These are phyloP conservation scores for Xylaria longipes DNA, from an alignment of 495 filamentous ascomycete species.

Conservation along the genomic window DNA sequence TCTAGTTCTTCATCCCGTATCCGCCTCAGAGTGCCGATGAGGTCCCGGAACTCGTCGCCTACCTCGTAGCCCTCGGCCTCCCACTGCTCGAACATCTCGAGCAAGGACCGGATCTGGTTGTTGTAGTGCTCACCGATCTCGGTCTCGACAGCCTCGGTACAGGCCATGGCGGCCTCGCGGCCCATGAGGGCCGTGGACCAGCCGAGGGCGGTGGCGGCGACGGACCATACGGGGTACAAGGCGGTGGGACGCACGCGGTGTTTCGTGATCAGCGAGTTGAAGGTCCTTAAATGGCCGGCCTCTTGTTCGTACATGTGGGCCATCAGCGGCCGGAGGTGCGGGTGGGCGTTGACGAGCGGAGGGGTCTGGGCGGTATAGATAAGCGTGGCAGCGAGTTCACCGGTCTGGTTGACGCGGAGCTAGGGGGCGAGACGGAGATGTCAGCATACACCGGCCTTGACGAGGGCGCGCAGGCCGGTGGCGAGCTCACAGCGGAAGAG, in stretches of 20 bases:
- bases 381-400: slow-evolving; percentile 83
- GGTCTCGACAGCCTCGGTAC: slow-evolving; percentile 97
- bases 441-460: slow-evolving; percentile 20
- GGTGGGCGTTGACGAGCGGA: slow-evolving; percentile 75
- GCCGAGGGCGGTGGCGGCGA: slow-evolving; percentile 81
- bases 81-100: slow-evolving; percentile 78
- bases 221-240: slow-evolving; percentile 92
- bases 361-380: slow-evolving; percentile 86
- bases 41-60: slow-evolving; percentile 75
- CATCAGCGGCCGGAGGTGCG: slow-evolving; percentile 88
- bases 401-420: slow-evolving; percentile 89
- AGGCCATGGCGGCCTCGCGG: slow-evolving; percentile 96
- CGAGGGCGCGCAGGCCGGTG: neutral
- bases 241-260: slow-evolving; percentile 94
- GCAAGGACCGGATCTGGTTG: slow-evolving; percentile 78
- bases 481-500: slow-evolving; percentile 67
- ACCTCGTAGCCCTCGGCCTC: slow-evolving; percentile 72
- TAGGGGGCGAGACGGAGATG: slow-evolving; percentile 27
- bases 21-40: slow-evolving; percentile 75
- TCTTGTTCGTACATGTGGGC: slow-evolving; percentile 99
- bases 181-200: slow-evolving; percentile 92
- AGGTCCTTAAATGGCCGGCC: slow-evolving; percentile 80
- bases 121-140: slow-evolving; percentile 98
- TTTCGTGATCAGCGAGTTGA: slow-evolving; percentile 81
- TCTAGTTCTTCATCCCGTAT: slow-evolving; percentile 97